Evolutionary conservation across 352 stramenopile genomes (phyloP), one percentile per base, ranked within the genome.

Genomic region (Elongisporangium anandrum): DNA sequence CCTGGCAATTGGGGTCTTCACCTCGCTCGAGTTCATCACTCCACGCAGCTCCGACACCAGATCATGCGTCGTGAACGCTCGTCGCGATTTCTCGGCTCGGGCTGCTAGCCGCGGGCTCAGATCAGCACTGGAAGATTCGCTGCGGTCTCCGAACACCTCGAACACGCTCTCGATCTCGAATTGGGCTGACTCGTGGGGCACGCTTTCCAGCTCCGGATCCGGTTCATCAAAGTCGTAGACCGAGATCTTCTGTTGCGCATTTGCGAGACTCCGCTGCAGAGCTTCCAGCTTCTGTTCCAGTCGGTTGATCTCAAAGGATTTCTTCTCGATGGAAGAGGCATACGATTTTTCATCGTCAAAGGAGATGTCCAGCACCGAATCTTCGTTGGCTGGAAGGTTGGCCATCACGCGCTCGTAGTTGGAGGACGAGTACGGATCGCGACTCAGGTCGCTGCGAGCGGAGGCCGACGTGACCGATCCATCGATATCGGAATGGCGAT

Each of bases 401-500:
- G 69, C 71, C 81, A 91, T 89, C 15, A 84, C 56, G 39, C 79
- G 78, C 20, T 87, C 77, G 53, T 88, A 92, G 54, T 87, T 87
- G 0, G 64, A 74, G 0, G 69, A 68, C 6, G 81, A 77, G 53
- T 87, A 89, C 22, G 79, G 79, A 19, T 89, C 72, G 10, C 72
- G 62, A 21, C 64, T 73, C 39, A 65, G 64, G 57, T 81, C 74
- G 21, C 73, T 86, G 4, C 66, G 72, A 50, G 71, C 70, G 5
- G 71, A 81, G 3, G 26, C 71, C 19, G 65, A 72, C 15, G 60
- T 66, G 56, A 63, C 64, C 21, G 64, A 72, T 4, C 66, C 53
- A 21, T 74, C 60, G 41, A 57, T 64, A 29, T 65, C 48, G 6
- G 57, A 34, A 10, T 24, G 39, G 5, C 56, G 63, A 4, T 61